phyloP scores from a whole-genome alignment of 2,329 filamentous ascomycete species.

The Paradendryphiella salina region DNA sequence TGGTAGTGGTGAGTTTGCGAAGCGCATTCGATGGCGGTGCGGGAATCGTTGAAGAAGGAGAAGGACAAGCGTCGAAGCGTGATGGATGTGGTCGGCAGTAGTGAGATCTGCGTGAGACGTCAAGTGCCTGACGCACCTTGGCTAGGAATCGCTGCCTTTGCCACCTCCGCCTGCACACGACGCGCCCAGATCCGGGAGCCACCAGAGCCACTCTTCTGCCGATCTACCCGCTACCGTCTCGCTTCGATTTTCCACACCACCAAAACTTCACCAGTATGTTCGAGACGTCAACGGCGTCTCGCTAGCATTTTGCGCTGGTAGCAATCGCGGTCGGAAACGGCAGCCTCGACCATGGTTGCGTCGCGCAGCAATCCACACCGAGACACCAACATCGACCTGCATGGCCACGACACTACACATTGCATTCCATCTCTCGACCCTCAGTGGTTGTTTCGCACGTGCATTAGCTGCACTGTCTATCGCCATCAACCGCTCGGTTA shows the following conservation, averaged over 20 bases:
- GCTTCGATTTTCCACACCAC: constrained; percentile 4
- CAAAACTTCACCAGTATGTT: not conserved
- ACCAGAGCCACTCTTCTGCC: constrained; percentile 19
- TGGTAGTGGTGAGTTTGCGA: constrained; percentile 10
- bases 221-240: constrained; percentile 16
- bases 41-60: constrained; percentile 11
- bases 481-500: not conserved
- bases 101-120: constrained; percentile 26
- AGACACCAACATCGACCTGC: constrained; percentile 15
- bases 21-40: constrained; percentile 12
- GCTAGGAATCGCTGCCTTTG: constrained; percentile 22
- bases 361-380: constrained; percentile 18
- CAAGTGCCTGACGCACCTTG: constrained; percentile 23
- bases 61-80: constrained; percentile 9
- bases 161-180: constrained; percentile 28
- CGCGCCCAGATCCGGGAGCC: constrained; percentile 8
- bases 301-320: constrained; percentile 8
- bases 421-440: constrained; percentile 4
- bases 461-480: not conserved
- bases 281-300: not conserved
- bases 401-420: constrained; percentile 15
- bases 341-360: not conserved
- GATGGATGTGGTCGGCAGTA: constrained; percentile 13
- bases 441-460: not conserved
- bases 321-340: too few species aligned